Percentiles rank a stretch among this genome's conserved stretches.
These are phyloP conservation scores for Venturia asperata DNA, from an alignment of 2,329 filamentous ascomycete genomes.

Conservation along the genomic window DNA sequence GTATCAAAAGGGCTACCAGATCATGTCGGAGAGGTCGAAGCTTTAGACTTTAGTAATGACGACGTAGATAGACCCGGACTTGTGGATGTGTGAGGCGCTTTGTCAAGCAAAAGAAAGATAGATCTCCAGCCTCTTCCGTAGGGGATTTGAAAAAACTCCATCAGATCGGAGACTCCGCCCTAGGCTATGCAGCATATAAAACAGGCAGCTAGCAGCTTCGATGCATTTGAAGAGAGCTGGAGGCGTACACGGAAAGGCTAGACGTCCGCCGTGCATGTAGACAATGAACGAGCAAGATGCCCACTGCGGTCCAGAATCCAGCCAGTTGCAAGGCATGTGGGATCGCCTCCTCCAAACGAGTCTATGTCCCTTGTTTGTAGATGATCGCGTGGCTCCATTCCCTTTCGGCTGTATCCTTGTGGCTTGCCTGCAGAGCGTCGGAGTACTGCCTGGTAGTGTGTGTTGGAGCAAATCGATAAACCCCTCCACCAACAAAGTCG, in stretches of 20 bases:
- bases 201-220: not conserved
- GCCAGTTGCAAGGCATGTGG: not conserved
- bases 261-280: not conserved
- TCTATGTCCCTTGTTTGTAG: not conserved
- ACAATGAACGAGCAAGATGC: not conserved
- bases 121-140: not conserved
- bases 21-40: conserved; percentile 26
- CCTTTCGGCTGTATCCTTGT: conserved; percentile 1
- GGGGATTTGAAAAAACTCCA: not conserved
- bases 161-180: not conserved
- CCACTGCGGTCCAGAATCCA: not conserved
- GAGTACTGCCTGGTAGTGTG: not conserved
- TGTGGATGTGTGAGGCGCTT: not conserved
- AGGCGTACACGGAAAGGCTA: not conserved
- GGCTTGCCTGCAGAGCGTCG: not conserved
- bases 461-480: not conserved
- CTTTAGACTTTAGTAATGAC: conserved; percentile 22
- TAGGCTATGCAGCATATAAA: not conserved
- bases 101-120: not conserved
- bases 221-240: not conserved
- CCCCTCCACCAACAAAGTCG: not conserved
- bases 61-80: not conserved
- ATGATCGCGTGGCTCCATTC: conserved; percentile 14
- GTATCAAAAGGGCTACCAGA: conserved; percentile 25
- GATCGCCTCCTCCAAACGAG: not conserved